Evolutionary conservation across 176 grass and related monocot species (phyloP).

Genomic region (Avena eriantha): DNA sequence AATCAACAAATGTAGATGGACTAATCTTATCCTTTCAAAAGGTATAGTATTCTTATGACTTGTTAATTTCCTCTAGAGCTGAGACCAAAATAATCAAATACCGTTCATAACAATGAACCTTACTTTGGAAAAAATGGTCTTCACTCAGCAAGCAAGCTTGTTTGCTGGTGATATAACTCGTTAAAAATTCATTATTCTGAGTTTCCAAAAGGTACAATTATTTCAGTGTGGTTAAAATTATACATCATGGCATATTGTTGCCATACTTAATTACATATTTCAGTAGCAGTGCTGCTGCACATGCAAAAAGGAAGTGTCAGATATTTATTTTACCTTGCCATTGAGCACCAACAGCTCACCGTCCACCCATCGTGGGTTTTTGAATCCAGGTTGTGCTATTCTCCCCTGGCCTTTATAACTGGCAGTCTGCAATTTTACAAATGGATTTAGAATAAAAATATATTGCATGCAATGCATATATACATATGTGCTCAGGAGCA

Average conservation of each 20-base stretch:
- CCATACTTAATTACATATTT: conserved; percentile 16
- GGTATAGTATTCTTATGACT: neutral
- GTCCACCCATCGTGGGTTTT: conserved; percentile 93
- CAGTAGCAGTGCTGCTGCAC: neutral
- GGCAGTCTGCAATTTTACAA: conserved; percentile 55
- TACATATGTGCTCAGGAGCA: neutral
- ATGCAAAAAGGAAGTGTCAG: conserved; percentile 20
- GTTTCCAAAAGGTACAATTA: neutral
- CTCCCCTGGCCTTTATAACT: conserved; percentile 93
- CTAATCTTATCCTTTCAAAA: neutral
- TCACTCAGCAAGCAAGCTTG: neutral
- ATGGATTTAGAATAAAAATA: conserved; percentile 16
- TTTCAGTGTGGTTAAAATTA: neutral
- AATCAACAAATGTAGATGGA: neutral
- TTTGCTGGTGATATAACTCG: neutral
- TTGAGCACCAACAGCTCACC: conserved; percentile 89
- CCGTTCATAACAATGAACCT: neutral
- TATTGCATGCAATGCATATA: neutral
- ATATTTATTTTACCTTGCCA: conserved; percentile 78
- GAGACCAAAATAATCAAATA: neutral
- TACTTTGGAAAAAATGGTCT: neutral
- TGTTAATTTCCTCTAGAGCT: neutral
- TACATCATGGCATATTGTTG: conserved; percentile 7
- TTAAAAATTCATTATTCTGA: neutral
- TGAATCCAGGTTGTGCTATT: conserved; percentile 92